phyloP scores from a whole-genome alignment of 2,329 filamentous ascomycete genomes.

The Claviceps cyperi region DNA sequence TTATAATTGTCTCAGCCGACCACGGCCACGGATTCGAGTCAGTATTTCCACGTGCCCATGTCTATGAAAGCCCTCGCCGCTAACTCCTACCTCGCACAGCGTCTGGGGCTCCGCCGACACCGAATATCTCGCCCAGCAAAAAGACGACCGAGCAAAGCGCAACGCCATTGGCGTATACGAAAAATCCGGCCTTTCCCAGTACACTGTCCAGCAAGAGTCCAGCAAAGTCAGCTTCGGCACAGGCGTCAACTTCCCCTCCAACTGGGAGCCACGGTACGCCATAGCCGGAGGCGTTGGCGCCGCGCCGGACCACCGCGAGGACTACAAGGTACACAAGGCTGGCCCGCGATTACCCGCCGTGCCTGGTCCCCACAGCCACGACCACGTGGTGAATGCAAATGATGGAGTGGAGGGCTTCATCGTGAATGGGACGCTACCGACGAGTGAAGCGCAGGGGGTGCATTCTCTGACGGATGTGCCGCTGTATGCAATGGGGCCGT shows the following conservation, averaged over 20 bases:
- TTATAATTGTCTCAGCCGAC: constrained; percentile 71
- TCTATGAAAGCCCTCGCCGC: background rate
- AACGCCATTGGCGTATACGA: constrained; percentile 60
- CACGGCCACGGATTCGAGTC: constrained; percentile 77
- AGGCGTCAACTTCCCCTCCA: constrained; percentile 61
- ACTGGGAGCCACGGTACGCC: constrained; percentile 76
- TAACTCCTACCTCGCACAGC: constrained; percentile 10
- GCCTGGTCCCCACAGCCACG: constrained; percentile 39
- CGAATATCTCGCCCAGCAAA: constrained; percentile 53
- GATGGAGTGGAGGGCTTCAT: constrained; percentile 54
- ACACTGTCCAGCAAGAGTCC: constrained; percentile 38
- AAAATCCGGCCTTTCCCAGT: constrained; percentile 61
- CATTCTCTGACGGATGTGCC: constrained; percentile 68
- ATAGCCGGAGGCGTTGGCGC: constrained; percentile 60
- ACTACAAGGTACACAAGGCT: constrained; percentile 55
- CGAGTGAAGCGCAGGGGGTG: constrained; percentile 50
- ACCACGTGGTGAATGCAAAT: constrained; percentile 49
- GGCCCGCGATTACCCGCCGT: constrained; percentile 49
- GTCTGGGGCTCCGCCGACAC: constrained; percentile 75
- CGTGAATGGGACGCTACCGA: constrained; percentile 60
- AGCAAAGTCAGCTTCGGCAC: constrained; percentile 54
- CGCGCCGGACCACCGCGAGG: constrained; percentile 61
- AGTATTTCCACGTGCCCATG: constrained; percentile 6
- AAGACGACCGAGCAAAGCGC: constrained; percentile 57
- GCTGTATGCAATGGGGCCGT: constrained; percentile 66